Conservation (phyloP, 2,329 filamentous ascomycete genomes). For the Microdochium paspali region DNA sequence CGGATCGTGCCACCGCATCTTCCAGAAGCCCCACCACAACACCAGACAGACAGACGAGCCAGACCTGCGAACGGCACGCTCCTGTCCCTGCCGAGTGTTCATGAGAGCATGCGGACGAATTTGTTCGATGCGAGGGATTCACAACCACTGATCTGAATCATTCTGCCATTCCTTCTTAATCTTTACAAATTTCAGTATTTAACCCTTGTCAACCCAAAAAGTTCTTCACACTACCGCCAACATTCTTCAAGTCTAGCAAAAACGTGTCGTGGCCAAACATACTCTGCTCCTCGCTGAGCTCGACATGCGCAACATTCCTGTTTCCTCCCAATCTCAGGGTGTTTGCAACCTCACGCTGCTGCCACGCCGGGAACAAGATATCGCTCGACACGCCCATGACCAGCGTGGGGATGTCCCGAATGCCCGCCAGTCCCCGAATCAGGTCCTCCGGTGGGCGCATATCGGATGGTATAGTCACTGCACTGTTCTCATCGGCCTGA, state of each 20-base stretch:
- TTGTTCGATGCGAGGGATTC: no score
- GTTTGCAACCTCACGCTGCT: constrained; percentile 88
- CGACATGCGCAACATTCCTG: constrained; percentile 72
- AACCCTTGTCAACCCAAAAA: constrained; percentile 55
- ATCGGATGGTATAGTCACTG: constrained; percentile 17
- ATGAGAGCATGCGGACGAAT: no score
- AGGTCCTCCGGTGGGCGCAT: constrained; percentile 67
- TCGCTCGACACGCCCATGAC: constrained; percentile 94
- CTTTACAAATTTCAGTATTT: not conserved
- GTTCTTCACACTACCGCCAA: constrained; percentile 71
- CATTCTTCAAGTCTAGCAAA: constrained; percentile 81
- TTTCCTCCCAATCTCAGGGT: constrained; percentile 73
- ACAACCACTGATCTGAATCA: no score
- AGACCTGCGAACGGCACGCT: no score
- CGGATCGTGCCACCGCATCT: no score
- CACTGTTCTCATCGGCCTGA: constrained; percentile 19
- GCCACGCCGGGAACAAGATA: constrained; percentile 95
- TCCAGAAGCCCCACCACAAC: no score
- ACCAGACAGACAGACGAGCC: no score
- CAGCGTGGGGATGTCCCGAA: constrained; percentile 71
- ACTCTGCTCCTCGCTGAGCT: constrained; percentile 89
- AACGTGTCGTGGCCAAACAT: constrained; percentile 97
- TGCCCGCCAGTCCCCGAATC: constrained; percentile 59
- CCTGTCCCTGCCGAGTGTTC: no score
- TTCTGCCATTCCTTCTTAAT: not conserved